phyloP scores from a whole-genome alignment of 2,329 filamentous ascomycete species.

The Botrytis galanthina region DNA sequence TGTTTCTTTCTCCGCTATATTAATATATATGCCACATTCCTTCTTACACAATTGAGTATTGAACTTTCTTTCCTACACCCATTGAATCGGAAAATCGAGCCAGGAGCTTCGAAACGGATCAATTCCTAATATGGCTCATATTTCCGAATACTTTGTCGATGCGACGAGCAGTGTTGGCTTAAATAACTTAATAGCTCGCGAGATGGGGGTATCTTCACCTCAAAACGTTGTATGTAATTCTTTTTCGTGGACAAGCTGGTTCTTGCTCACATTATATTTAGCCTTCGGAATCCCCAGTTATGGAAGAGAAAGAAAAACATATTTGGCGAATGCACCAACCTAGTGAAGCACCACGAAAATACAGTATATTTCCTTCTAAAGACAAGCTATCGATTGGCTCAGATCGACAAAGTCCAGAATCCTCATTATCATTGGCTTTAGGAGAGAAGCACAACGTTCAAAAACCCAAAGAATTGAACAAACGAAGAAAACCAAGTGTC shows the following conservation, averaged over 20 bases:
- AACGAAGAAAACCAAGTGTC: conserved; percentile 62
- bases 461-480: conserved; percentile 56
- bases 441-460: conserved; percentile 41
- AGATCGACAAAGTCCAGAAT: conserved; percentile 46
- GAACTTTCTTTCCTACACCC: conserved; percentile 17
- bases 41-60: conserved; percentile 3
- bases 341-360: conserved; percentile 49
- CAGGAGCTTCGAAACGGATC: conserved; percentile 25
- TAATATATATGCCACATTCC: conserved; percentile 18
- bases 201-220: conserved; percentile 38
- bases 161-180: conserved; percentile 17
- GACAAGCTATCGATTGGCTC: conserved; percentile 39
- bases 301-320: conserved; percentile 47
- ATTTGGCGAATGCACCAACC: conserved; percentile 59
- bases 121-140: conserved; percentile 22
- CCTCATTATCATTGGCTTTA: conserved; percentile 41
- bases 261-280: conserved; percentile 29
- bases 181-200: conserved; percentile 34
- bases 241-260: conserved; percentile 2
- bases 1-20: conserved; percentile 21
- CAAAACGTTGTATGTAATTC: conserved; percentile 37
- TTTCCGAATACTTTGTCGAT: conserved; percentile 14
- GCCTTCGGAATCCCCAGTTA: conserved; percentile 23
- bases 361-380: conserved; percentile 60
- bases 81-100: conserved; percentile 26